Percentiles rank a stretch among this genome's conserved stretches.
Conservation (phyloP, 2,329 filamentous ascomycete species). For the Colletotrichum lupini region DNA sequence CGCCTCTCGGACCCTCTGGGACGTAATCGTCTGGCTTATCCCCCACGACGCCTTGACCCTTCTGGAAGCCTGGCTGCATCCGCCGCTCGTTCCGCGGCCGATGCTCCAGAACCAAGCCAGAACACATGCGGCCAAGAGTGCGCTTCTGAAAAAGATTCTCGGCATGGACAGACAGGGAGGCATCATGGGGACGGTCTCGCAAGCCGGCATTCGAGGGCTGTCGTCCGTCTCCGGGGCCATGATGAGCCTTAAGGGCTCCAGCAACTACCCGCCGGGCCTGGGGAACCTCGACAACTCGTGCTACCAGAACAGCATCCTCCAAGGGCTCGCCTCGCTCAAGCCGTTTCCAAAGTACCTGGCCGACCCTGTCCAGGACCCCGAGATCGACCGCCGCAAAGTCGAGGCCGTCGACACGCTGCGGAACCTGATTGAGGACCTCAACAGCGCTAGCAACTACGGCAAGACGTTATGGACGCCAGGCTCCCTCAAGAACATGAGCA, state of each 20-base stretch:
- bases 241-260: conserved; percentile 50
- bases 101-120: conserved; percentile 51
- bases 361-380: conserved; percentile 47
- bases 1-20: conserved; percentile 65
- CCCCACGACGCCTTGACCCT: conserved; percentile 68
- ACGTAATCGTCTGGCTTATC: conserved; percentile 65
- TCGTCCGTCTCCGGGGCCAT: conserved; percentile 61
- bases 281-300: conserved; percentile 96
- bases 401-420: conserved; percentile 59
- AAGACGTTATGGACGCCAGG: conserved; percentile 83
- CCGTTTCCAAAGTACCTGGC: conserved; percentile 76
- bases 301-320: conserved; percentile 96
- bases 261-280: conserved; percentile 72
- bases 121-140: conserved; percentile 70
- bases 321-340: conserved; percentile 81
- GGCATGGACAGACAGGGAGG: conserved; percentile 65
- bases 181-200: conserved; percentile 67
- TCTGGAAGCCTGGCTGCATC: conserved; percentile 65
- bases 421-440: conserved; percentile 76
- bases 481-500: conserved; percentile 90
- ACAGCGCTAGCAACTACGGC: conserved; percentile 76
- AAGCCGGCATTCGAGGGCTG: conserved; percentile 67
- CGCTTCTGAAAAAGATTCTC: conserved; percentile 71
- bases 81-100: conserved; percentile 53
- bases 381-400: conserved; percentile 30